Base-by-base conservation (phyloP, 192 early-diverging fungal genomes). In the Martensiomyces pterosporus region DNA sequence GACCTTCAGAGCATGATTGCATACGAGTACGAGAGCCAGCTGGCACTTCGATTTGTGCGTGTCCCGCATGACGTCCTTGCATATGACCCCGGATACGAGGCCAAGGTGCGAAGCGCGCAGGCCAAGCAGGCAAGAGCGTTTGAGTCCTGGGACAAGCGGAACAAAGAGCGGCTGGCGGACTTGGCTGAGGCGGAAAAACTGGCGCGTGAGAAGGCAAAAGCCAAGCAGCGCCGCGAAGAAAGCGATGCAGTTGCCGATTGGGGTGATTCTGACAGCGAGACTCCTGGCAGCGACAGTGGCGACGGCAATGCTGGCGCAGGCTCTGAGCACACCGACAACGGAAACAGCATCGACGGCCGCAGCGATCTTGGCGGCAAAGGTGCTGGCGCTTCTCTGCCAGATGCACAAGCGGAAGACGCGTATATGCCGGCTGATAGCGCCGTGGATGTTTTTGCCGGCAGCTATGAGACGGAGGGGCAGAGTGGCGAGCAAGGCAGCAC, bases 51-150 rank as follows among this genome's bases (percentile, higher is more conserved):
- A 13, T 66, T 66, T 47, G 33, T 23, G 9, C 60, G 56, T 14
- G 35, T 60, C 39, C 52, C 42, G 32, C 64, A 75, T n/a, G 56
- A 63, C 24, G 52, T 75, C 15, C 53, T 64, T 18, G 67, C 60
- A 5, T 71, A 71, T 17, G 56, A 55, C 19, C 67, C 67, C 9
- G 60, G 64, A 27, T 71, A 71, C 43, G 60, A 71, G 60, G 54
- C 45, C n/a, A 53, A 45, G 13, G 60, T 64, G 25, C 55, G 41
- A 14, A 32, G 48, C 7, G 58, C 49, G 7, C 67, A 64, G 48
- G 24, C 21, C 17, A 26, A 27, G 19, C 67, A 64, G 49, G 33
- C 33, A n/a, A 40, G 24, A 0, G 67, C 59, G 27, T 71, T 48
- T 19, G 55, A 49, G 3, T 55, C 47, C 12, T 71, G 67, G 67